phyloP scores from a whole-genome alignment of 768 basidiomycete species.

The Sarcodon aspratus region DNA sequence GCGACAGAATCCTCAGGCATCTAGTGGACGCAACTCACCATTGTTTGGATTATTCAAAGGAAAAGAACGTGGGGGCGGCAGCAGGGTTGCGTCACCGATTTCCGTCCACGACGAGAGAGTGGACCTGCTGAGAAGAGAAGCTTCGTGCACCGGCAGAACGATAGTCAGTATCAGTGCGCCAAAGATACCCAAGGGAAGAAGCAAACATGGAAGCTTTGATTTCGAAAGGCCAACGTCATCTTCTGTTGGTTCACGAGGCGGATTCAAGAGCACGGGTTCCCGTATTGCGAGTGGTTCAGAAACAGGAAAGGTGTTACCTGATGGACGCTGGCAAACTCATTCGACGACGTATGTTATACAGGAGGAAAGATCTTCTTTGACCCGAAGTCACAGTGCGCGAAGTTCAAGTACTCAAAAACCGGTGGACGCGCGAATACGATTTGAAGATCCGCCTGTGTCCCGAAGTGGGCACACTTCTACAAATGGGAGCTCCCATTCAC shows the following conservation, averaged over 20 bases:
- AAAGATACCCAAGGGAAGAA: constrained; percentile 12
- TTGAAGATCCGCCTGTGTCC: no score
- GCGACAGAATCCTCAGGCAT: background rate
- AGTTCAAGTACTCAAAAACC: background rate
- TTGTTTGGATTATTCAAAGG: background rate
- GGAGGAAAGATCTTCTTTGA: background rate
- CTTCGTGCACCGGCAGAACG: background rate
- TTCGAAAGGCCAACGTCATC: constrained; percentile 52
- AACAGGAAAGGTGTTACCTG: background rate
- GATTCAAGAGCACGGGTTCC: background rate
- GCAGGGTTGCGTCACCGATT: background rate
- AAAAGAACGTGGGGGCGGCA: background rate
- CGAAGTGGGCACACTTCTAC: no score
- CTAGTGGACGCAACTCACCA: background rate
- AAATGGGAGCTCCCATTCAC: no score
- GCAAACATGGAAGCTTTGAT: constrained; percentile 66
- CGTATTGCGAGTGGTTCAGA: background rate
- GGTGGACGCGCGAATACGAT: no score
- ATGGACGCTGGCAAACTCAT: background rate
- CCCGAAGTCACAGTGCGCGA: background rate
- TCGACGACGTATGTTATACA: background rate
- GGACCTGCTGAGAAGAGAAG: background rate
- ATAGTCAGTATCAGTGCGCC: background rate
- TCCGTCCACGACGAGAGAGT: background rate
- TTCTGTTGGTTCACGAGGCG: background rate